Evolutionary conservation across 75 land plant species (phyloP).

Genomic region (Chamaecyparis obtusa): DNA sequence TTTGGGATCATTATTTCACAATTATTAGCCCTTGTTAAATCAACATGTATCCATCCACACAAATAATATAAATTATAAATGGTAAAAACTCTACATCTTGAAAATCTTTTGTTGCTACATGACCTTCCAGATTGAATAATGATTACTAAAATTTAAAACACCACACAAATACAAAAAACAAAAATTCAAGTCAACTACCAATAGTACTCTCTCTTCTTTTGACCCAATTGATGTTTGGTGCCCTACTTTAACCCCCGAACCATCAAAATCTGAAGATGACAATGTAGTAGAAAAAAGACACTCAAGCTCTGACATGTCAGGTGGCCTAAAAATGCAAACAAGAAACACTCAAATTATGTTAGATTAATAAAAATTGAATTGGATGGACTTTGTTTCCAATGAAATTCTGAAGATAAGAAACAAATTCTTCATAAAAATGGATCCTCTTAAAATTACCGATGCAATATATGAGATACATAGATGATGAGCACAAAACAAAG

Average conservation of each 20-base stretch:
- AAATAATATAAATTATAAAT: neutral
- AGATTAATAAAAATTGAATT: neutral
- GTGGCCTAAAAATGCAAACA: slow-evolving; percentile 47
- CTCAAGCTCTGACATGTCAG: slow-evolving; percentile 92
- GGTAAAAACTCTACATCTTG: too few relatives aligned
- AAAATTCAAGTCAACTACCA: too few relatives aligned
- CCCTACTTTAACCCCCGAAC: slow-evolving; percentile 33
- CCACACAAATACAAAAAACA: too few relatives aligned
- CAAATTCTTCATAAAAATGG: neutral
- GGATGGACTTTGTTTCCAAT: neutral
- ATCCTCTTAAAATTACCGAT: neutral
- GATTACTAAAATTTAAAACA: too few relatives aligned
- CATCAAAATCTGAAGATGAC: slow-evolving; percentile 38
- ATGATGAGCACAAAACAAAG: neutral
- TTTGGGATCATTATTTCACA: slow-evolving; percentile 97
- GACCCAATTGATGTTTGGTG: too few relatives aligned
- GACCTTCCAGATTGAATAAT: too few relatives aligned
- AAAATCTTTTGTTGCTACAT: too few relatives aligned
- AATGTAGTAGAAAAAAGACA: slow-evolving; percentile 75
- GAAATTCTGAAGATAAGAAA: too few relatives aligned
- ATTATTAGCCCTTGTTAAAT: slow-evolving; percentile 82
- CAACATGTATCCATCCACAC: slow-evolving; percentile 61
- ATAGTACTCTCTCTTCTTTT: too few relatives aligned
- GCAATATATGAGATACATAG: neutral
- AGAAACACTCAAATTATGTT: neutral